phyloP scores from a whole-genome alignment of 306 rosid species.

The Quercus dentata region DNA sequence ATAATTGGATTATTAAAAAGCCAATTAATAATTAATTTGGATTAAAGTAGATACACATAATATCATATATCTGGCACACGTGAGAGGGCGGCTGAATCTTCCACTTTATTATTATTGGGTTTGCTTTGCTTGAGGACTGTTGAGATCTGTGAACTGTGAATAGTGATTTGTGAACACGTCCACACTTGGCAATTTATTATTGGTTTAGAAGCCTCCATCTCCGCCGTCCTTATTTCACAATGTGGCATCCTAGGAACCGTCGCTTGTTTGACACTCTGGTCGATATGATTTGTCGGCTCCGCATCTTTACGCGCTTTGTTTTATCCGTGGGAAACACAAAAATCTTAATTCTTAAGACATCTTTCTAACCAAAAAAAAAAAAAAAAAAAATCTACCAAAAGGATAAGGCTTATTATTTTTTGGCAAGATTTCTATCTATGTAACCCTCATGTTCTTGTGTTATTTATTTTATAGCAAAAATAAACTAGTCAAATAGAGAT shows the following conservation, averaged over 20 bases:
- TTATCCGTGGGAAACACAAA: not conserved
- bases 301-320: not conserved
- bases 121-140: too few relatives aligned
- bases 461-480: too few relatives aligned
- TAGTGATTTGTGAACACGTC: not conserved
- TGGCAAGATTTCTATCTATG: too few relatives aligned
- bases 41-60: not conserved
- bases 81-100: not conserved
- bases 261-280: not conserved
- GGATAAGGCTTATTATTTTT: too few relatives aligned
- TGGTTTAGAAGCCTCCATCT: slow-evolving; percentile 2
- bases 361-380: too few relatives aligned
- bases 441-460: too few relatives aligned
- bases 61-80: not conserved
- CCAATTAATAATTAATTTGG: too few relatives aligned
- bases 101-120: too few relatives aligned
- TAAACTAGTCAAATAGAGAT: too few relatives aligned
- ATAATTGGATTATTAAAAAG: too few relatives aligned
- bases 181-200: not conserved
- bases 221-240: slow-evolving; percentile 3
- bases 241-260: slow-evolving; percentile 16
- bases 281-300: not conserved
- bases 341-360: too few relatives aligned
- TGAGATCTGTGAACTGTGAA: not conserved
- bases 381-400: too few relatives aligned